phyloP scores from a whole-genome alignment of 768 basidiomycete genomes.

The Lactarius hengduanensis region DNA sequence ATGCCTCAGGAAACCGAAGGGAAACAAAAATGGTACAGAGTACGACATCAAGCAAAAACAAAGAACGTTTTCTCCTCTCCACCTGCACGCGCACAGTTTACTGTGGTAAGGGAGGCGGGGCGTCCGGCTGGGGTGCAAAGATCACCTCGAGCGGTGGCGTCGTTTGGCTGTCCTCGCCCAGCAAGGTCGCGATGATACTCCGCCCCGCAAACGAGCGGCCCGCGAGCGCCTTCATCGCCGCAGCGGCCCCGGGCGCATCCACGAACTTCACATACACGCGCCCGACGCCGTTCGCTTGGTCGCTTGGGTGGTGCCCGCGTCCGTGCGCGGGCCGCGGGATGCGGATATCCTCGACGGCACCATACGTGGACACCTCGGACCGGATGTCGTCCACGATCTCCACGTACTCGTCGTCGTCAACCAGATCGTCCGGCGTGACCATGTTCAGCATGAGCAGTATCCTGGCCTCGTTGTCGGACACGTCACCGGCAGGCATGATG shows the following conservation, averaged over 20 bases:
- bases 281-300: slow-evolving; percentile 92
- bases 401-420: slow-evolving; percentile 87
- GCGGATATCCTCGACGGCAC: slow-evolving; percentile 77
- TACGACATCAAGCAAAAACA: slow-evolving; percentile 5
- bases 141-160: slow-evolving; percentile 80
- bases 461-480: slow-evolving; percentile 51
- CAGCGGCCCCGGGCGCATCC: slow-evolving; percentile 57
- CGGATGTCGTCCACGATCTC: slow-evolving; percentile 95
- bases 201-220: slow-evolving; percentile 86
- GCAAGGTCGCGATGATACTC: slow-evolving; percentile 81
- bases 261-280: slow-evolving; percentile 91
- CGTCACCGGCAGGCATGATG: slow-evolving; percentile 83
- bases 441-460: slow-evolving; percentile 98
- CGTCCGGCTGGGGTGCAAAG: slow-evolving; percentile 82
- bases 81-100: slow-evolving; percentile 17
- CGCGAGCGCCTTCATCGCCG: slow-evolving; percentile 82
- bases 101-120: slow-evolving; percentile 70
- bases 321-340: slow-evolving; percentile 78
- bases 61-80: slow-evolving; percentile 3
- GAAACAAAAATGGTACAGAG: background rate
- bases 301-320: slow-evolving; percentile 35
- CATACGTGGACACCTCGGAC: slow-evolving; percentile 83
- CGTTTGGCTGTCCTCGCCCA: slow-evolving; percentile 81
- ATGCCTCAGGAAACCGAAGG: background rate
- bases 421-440: slow-evolving; percentile 91